Conservation (phyloP, 257 asterid species). For the Fraxinus americana region DNA sequence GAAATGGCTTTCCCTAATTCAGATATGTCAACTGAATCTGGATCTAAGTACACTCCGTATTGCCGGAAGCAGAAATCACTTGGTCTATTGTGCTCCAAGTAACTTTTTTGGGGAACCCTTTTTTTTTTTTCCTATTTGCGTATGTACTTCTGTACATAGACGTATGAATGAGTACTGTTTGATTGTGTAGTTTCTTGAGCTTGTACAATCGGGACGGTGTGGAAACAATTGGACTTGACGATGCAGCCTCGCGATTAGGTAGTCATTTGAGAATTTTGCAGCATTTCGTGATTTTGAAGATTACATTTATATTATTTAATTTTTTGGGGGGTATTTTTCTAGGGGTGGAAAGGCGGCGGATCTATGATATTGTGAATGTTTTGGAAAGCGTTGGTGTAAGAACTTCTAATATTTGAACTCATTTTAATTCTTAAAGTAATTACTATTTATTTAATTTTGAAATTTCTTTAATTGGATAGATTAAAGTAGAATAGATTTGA, state of each 20-base stretch:
- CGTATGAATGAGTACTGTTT: neutral
- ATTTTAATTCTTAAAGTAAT: neutral
- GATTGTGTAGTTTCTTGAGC: constrained; percentile 66
- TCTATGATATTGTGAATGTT: constrained; percentile 95
- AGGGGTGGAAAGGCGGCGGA: constrained; percentile 98
- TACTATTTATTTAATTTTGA: neutral
- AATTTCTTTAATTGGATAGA: neutral
- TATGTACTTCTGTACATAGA: neutral
- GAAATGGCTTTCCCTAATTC: constrained; percentile 31
- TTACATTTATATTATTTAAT: neutral
- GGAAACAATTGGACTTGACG: constrained; percentile 88
- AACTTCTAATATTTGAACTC: constrained; percentile 19
- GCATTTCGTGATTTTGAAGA: neutral
- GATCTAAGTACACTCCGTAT: constrained; percentile 63
- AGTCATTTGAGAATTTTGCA: neutral
- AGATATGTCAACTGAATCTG: constrained; percentile 44
- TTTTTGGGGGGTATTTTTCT: neutral
- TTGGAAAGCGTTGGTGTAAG: constrained; percentile 96
- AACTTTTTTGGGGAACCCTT: constrained; percentile 4
- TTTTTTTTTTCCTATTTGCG: neutral
- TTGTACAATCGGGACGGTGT: constrained; percentile 78
- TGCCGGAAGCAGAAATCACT: constrained; percentile 95
- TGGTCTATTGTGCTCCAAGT: constrained; percentile 96
- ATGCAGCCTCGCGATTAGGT: constrained; percentile 86
- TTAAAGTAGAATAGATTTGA: neutral